Base-by-base conservation (phyloP, 129 eudicot genomes). In the Silybum marianum region DNA sequence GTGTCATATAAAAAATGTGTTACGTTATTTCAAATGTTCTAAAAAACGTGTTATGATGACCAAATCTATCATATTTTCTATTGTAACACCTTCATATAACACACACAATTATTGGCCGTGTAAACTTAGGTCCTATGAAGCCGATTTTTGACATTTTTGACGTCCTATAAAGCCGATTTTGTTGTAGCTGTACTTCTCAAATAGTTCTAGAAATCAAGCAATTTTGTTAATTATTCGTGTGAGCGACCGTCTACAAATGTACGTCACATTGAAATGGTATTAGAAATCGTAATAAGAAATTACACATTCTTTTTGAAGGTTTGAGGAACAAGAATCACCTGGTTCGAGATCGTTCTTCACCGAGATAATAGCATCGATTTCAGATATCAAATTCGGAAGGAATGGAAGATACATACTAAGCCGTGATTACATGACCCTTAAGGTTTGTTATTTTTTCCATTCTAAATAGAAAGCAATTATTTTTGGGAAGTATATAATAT, bases 271-370 rank as follows among this genome's bases (percentile, higher is more conserved):
- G 51, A 32, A 18, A 72, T 8, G 2, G 25, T 46, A n/a, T 68
- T 28, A 34, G 38, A 65, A 65, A 28, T 28, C 1, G 13, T n/a
- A 70, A 32, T 23, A 46, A 79, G 16, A 51, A 69, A 23, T 32
- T 73, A 21, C 48, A 34, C 38, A 2, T 78, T 24, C 24, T 30
- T 30, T 75, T 26, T 38, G 80, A 91, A 95, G 99, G 89, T 95
- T 95, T 86, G 97, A 95, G 90, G 97, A 90, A 85, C 97, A 85
- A 88, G 99, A 95, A 84, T 90, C 97, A 81, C 99, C 97, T 46
- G 99, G 99, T 82, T 90, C 99, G 25, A 90, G 97, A 86, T 95
- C 99, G 16, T 95, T 95, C 87, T 95, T 95, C 88, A 95, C 99
- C 24, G 99, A 95, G 88, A 95, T 95, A 51, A 95, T 95, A 72